phyloP scores from a whole-genome alignment of 257 asterid species.

The Leonotis leonurus region DNA sequence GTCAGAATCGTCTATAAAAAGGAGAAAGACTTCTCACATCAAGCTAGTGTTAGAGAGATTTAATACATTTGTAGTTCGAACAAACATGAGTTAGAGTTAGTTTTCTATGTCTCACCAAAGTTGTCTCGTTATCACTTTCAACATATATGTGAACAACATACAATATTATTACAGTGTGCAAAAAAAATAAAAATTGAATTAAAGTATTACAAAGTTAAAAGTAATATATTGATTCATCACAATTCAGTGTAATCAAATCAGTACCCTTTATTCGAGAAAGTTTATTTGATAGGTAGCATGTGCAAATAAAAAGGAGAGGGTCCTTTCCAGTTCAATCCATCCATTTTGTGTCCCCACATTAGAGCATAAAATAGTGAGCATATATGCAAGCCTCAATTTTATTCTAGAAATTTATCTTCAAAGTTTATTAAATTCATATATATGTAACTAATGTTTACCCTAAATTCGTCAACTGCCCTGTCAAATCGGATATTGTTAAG shows the following conservation, averaged over 20 bases:
- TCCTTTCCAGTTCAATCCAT: not conserved
- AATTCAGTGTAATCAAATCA: slow-evolving; percentile 3
- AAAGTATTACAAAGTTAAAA: slow-evolving; percentile 14
- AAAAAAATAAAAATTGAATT: too few species aligned
- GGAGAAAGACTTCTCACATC: too few species aligned
- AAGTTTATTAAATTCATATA: slow-evolving; percentile 16
- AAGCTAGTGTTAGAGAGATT: too few species aligned
- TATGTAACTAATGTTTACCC: not conserved
- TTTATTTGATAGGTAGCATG: slow-evolving; percentile 11
- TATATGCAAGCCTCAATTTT: not conserved
- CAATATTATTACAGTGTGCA: too few species aligned
- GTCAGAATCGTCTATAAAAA: too few species aligned
- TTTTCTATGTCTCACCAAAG: too few species aligned
- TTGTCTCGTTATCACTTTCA: too few species aligned
- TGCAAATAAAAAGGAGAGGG: not conserved
- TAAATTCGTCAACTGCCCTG: slow-evolving; percentile 21
- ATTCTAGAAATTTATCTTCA: not conserved
- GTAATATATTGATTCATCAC: slow-evolving; percentile 1
- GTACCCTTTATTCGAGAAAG: slow-evolving; percentile 7
- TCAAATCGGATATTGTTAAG: slow-evolving; percentile 21
- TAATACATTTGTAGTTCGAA: too few species aligned
- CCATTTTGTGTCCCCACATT: not conserved
- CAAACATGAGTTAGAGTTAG: too few species aligned
- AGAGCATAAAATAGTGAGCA: not conserved
- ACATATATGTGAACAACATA: too few species aligned